Percentiles rank a stretch among this genome's conserved stretches.
Conservation (phyloP, 768 basidiomycete species). For the Cantharellus cinnabarinus region DNA sequence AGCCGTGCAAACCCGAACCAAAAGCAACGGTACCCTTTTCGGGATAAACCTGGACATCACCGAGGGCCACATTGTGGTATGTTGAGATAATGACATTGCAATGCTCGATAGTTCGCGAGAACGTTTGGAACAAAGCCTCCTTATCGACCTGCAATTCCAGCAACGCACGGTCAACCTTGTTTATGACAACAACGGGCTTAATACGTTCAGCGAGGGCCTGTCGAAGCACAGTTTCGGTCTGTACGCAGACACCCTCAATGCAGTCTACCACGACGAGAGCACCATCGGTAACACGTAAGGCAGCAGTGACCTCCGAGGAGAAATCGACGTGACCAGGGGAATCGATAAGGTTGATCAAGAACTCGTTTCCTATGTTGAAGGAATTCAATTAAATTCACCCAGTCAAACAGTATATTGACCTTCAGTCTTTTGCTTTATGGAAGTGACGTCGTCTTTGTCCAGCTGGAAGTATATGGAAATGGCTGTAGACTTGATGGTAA, state of each 20-base stretch:
- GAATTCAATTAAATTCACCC: neutral
- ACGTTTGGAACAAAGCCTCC: constrained; percentile 93
- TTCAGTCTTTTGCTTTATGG: constrained; percentile 86
- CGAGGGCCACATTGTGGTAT: constrained; percentile 82
- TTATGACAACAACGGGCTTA: constrained; percentile 98
- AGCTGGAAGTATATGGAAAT: constrained; percentile 99
- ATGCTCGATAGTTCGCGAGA: constrained; percentile 90
- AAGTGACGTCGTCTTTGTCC: constrained; percentile 62
- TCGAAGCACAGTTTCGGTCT: constrained; percentile 97
- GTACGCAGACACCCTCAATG: constrained; percentile 98
- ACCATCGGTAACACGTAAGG: constrained; percentile 98
- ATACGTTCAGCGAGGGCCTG: constrained; percentile 96
- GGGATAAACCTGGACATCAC: constrained; percentile 98
- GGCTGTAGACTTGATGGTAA: constrained; percentile 98
- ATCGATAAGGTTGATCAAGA: constrained; percentile 99
- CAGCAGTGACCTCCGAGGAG: constrained; percentile 98
- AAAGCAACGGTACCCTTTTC: constrained; percentile 97
- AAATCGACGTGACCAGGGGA: constrained; percentile 99
- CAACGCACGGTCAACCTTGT: constrained; percentile 99
- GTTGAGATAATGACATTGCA: constrained; percentile 98
- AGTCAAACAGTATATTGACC: constrained; percentile 26
- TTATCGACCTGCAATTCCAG: constrained; percentile 95
- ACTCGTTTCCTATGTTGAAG: constrained; percentile 50
- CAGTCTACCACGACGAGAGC: constrained; percentile 99
- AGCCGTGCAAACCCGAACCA: constrained; percentile 97